These are phyloP conservation scores for Fusarium luffae DNA, from an alignment of 2,329 filamentous ascomycete species.

Conservation along the genomic window DNA sequence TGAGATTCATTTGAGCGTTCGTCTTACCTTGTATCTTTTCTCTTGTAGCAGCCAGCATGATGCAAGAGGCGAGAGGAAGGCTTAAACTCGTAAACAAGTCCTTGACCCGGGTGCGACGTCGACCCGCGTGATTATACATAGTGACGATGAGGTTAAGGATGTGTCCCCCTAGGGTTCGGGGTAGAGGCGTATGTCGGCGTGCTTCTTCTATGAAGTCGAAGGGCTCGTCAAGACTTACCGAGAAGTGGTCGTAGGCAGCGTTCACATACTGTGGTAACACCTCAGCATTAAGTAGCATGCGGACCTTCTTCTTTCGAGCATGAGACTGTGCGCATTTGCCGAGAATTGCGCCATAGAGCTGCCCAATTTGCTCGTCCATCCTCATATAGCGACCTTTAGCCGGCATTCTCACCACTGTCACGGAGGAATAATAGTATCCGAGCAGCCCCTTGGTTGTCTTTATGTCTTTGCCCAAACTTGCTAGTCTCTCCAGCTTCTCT, in stretches of 20 bases:
- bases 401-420: background rate
- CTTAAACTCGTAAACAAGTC: background rate
- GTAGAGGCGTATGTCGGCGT: background rate
- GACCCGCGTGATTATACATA: background rate
- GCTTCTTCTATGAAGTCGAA: background rate
- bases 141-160: background rate
- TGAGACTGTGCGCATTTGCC: background rate
- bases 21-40: background rate
- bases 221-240: background rate
- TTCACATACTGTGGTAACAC: background rate
- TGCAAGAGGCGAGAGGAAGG: background rate
- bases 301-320: background rate
- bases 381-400: background rate
- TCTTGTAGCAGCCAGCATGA: background rate
- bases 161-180: background rate
- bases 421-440: background rate
- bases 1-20: too few relatives aligned
- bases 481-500: background rate
- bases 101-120: background rate
- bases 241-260: background rate
- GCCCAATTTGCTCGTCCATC: background rate
- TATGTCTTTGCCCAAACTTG: background rate
- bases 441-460: background rate
- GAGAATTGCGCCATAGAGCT: background rate
- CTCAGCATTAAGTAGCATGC: background rate